Conservation (phyloP, 2,329 filamentous ascomycete species). For the Fusarium citri region DNA sequence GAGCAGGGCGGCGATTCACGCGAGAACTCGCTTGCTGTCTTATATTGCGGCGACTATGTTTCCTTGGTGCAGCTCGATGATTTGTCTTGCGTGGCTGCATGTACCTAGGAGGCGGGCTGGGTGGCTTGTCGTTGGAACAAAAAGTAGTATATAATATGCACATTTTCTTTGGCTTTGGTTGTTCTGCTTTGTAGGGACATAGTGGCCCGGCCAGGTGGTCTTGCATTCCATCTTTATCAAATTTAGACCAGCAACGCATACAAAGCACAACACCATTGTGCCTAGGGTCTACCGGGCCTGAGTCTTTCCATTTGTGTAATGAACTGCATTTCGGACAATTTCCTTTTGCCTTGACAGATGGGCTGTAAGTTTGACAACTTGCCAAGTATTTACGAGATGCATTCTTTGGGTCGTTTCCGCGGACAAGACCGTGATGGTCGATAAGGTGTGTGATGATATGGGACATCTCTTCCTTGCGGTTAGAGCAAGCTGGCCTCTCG, state of each 20-base stretch:
- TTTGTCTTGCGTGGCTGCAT: slow-evolving; percentile 4
- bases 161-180: slow-evolving; percentile 34
- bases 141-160: slow-evolving; percentile 35
- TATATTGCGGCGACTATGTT: neutral
- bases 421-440: slow-evolving; percentile 42
- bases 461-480: slow-evolving; percentile 36
- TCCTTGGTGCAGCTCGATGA: neutral
- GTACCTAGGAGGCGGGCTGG: slow-evolving; percentile 16
- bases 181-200: slow-evolving; percentile 31
- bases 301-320: slow-evolving; percentile 26
- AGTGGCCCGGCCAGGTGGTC: slow-evolving; percentile 30
- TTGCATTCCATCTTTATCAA: slow-evolving; percentile 28
- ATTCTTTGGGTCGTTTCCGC: slow-evolving; percentile 30
- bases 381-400: slow-evolving; percentile 31
- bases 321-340: slow-evolving; percentile 27
- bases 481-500: slow-evolving; percentile 28
- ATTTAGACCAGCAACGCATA: slow-evolving; percentile 37
- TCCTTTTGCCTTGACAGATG: slow-evolving; percentile 29
- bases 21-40: slow-evolving; percentile 9
- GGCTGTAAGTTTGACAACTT: slow-evolving; percentile 17
- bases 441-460: slow-evolving; percentile 37
- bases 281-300: slow-evolving; percentile 10
- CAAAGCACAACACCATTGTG: slow-evolving; percentile 36
- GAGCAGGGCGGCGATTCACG: neutral
- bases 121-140: slow-evolving; percentile 20